These are phyloP conservation scores for Stephanodiscus triporus DNA, from an alignment of 108 stramenopile genomes.

Conservation along the genomic window DNA sequence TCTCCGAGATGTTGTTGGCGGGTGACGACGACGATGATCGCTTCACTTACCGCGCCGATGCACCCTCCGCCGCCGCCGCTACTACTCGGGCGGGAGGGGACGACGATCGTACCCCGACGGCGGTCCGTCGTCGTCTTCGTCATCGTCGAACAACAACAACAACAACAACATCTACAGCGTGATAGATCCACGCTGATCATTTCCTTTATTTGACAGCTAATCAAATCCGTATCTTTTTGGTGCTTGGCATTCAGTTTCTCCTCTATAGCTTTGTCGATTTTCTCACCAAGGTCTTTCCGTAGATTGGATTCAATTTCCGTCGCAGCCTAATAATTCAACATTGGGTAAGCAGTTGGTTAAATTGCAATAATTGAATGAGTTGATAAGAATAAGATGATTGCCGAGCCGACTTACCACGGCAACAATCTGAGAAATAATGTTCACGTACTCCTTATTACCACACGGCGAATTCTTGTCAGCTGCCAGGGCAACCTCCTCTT, in stretches of 20 bases:
- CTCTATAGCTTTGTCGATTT: background rate
- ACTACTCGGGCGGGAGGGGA: too few relatives aligned
- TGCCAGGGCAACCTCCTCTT: slow-evolving; percentile 2
- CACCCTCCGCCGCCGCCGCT: too few relatives aligned
- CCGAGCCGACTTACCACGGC: background rate
- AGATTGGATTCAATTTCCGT: slow-evolving; percentile 3
- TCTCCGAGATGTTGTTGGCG: too few relatives aligned
- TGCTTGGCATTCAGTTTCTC: background rate
- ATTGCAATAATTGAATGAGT: background rate
- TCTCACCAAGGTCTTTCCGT: background rate
- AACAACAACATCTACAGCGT: too few relatives aligned
- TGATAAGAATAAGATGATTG: too few relatives aligned
- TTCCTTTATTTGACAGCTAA: background rate
- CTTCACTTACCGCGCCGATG: too few relatives aligned
- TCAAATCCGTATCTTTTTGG: background rate
- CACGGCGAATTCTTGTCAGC: background rate
- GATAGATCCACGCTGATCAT: background rate
- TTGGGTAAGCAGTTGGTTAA: too few relatives aligned
- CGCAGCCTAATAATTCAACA: background rate
- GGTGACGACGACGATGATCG: too few relatives aligned
- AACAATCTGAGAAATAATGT: slow-evolving; percentile 11
- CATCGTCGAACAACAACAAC: too few relatives aligned
- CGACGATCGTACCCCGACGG: too few relatives aligned
- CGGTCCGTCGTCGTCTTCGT: too few relatives aligned
- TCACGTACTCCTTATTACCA: background rate